phyloP scores from a whole-genome alignment of 2,329 filamentous ascomycete genomes.

The Botrytis medusae region DNA sequence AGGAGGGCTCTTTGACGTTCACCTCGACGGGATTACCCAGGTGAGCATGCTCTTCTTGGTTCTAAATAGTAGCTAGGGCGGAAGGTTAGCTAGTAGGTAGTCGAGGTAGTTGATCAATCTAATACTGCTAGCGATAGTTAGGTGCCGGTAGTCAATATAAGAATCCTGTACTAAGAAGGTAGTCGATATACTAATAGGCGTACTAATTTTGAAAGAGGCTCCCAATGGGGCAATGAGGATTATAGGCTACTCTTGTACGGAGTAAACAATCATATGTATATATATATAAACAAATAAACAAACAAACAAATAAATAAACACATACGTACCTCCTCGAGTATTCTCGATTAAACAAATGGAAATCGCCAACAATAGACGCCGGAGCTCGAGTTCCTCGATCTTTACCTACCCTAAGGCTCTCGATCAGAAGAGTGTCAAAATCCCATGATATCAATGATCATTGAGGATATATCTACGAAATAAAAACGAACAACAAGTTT shows the following conservation, averaged over 20 bases:
- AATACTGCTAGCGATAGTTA: not conserved
- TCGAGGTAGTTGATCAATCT: not conserved
- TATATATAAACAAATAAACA: not conserved
- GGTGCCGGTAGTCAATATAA: not conserved
- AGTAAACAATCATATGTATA: not conserved
- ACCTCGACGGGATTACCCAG: not conserved
- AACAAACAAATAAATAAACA: not conserved
- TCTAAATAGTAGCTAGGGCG: not conserved
- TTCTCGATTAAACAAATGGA: not conserved
- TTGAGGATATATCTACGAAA: not conserved
- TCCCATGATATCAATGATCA: not conserved
- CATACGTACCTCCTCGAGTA: not conserved
- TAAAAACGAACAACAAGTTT: not conserved
- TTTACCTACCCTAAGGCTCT: not conserved
- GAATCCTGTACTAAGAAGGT: not conserved
- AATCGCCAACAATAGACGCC: not conserved
- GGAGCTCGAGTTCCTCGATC: not conserved
- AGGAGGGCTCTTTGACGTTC: not conserved
- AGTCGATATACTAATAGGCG: not conserved
- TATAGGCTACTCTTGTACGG: not conserved
- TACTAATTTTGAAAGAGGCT: not conserved
- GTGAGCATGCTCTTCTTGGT: not conserved
- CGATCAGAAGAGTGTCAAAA: not conserved
- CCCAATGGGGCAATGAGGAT: not conserved
- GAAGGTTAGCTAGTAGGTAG: not conserved